A percentile compares a stretch with the other conserved stretches of the same genome.
Evolutionary conservation across 2,329 filamentous ascomycete genomes (phyloP).

Genomic region (Escovopsis weberi): DNA sequence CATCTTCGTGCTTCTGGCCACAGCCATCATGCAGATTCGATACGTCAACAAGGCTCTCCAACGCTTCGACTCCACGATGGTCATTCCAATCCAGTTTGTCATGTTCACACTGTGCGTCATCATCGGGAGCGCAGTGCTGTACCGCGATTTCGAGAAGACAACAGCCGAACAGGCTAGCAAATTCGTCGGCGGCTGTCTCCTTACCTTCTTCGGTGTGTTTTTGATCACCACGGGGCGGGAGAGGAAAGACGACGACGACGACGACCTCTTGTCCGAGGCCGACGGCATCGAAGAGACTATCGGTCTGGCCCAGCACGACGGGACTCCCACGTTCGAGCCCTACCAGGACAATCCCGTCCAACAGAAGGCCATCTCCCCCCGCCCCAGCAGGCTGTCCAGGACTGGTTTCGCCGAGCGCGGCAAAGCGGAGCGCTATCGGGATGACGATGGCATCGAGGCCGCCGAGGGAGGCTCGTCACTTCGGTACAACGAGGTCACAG

Average conservation of each 20-base stretch:
- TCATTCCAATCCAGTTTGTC: slow-evolving; percentile 96
- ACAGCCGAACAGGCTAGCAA: slow-evolving; percentile 59
- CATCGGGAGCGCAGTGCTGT: slow-evolving; percentile 80
- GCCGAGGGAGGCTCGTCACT: slow-evolving; percentile 18
- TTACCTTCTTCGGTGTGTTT: slow-evolving; percentile 96
- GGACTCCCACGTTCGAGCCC: slow-evolving; percentile 8
- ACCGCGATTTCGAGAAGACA: slow-evolving; percentile 85
- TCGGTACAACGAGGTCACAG: slow-evolving; percentile 17
- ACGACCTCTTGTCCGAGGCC: slow-evolving; percentile 35
- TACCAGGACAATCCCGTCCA: slow-evolving; percentile 11
- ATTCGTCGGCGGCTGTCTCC: slow-evolving; percentile 76
- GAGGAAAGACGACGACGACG: slow-evolving; percentile 38
- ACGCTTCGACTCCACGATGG: slow-evolving; percentile 90
- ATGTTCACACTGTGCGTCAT: slow-evolving; percentile 94
- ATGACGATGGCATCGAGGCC: slow-evolving; percentile 11
- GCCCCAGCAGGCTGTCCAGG: slow-evolving; percentile 34
- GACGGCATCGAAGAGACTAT: slow-evolving; percentile 52
- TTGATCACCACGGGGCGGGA: slow-evolving; percentile 79
- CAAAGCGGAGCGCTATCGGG: slow-evolving; percentile 22
- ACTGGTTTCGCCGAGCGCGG: slow-evolving; percentile 27
- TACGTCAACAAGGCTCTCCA: slow-evolving; percentile 84
- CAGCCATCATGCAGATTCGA: slow-evolving; percentile 91
- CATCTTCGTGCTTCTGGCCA: slow-evolving; percentile 62
- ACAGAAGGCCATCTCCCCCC: slow-evolving; percentile 24
- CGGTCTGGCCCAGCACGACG: slow-evolving; percentile 38